Conservation (phyloP, 495 filamentous ascomycete genomes). For the Aspergillus nidulans region DNA sequence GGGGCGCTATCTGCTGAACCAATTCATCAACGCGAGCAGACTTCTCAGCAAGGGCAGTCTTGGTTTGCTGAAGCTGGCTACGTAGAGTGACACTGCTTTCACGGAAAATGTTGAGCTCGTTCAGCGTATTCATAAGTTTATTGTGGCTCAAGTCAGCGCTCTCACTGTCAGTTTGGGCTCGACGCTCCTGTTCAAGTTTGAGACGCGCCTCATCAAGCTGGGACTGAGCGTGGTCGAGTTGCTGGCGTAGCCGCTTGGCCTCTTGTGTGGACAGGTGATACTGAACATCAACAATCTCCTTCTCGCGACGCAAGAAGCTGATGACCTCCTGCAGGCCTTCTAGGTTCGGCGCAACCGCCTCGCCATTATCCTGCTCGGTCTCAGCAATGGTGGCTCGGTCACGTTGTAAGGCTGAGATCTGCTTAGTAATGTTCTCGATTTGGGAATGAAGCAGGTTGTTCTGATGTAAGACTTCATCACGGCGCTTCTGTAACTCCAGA, state of each 20-base stretch:
- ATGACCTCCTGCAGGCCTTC: conserved; percentile 85
- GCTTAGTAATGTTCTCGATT: conserved; percentile 72
- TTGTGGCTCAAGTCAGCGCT: conserved; percentile 70
- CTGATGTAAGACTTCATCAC: conserved; percentile 76
- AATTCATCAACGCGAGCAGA: conserved; percentile 68
- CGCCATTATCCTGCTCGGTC: conserved; percentile 31
- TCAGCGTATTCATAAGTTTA: conserved; percentile 86
- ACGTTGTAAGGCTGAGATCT: conserved; percentile 72
- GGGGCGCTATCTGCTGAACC: conserved; percentile 69
- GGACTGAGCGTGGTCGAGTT: conserved; percentile 77
- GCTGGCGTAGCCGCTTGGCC: conserved; percentile 78
- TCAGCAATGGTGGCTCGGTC: conserved; percentile 56
- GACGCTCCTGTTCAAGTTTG: conserved; percentile 83
- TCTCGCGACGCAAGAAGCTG: conserved; percentile 87
- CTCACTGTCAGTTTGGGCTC: conserved; percentile 66
- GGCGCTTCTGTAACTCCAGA: conserved; percentile 65
- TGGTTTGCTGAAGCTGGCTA: conserved; percentile 74
- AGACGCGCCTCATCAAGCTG: conserved; percentile 83
- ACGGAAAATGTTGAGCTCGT: conserved; percentile 89
- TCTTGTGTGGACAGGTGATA: conserved; percentile 85
- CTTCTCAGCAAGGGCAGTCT: conserved; percentile 69
- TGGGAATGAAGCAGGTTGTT: conserved; percentile 87
- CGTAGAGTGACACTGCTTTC: conserved; percentile 88
- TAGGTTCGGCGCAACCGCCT: conserved; percentile 44
- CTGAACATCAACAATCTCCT: conserved; percentile 95